Percentiles rank a stretch among this genome's conserved stretches.
phyloP scores from a whole-genome alignment of 257 asterid species.

The Solanum arcanum region DNA sequence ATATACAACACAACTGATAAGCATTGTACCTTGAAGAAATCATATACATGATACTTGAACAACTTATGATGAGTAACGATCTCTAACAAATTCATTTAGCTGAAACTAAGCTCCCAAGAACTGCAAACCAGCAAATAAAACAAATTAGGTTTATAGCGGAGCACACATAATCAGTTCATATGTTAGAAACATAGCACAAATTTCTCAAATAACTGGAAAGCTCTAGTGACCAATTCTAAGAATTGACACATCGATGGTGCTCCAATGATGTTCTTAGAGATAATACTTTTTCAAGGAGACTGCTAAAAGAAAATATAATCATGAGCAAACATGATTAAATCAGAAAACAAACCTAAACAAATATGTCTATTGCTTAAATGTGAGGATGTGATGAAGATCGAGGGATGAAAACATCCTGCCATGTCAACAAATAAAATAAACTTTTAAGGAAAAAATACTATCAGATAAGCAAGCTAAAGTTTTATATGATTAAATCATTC shows the following conservation, averaged over 20 bases:
- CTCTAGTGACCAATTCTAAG: neutral
- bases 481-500: too few relatives aligned
- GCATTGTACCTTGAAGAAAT: too few relatives aligned
- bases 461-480: too few relatives aligned
- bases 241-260: neutral
- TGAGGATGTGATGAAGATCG: constrained; percentile 81
- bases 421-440: neutral
- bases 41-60: too few relatives aligned
- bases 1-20: too few relatives aligned
- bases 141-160: neutral
- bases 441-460: neutral
- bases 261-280: neutral
- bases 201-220: neutral
- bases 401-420: constrained; percentile 56
- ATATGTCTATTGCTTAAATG: constrained; percentile 90
- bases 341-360: constrained; percentile 55
- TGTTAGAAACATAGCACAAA: neutral
- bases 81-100: constrained; percentile 72
- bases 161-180: neutral
- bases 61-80: neutral
- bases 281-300: neutral
- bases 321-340: neutral
- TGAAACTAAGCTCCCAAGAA: constrained; percentile 86
- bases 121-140: constrained; percentile 33
- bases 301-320: neutral